These are phyloP conservation scores for Talaromyces wortmannii DNA, from an alignment of 495 filamentous ascomycete species.

Conservation along the genomic window DNA sequence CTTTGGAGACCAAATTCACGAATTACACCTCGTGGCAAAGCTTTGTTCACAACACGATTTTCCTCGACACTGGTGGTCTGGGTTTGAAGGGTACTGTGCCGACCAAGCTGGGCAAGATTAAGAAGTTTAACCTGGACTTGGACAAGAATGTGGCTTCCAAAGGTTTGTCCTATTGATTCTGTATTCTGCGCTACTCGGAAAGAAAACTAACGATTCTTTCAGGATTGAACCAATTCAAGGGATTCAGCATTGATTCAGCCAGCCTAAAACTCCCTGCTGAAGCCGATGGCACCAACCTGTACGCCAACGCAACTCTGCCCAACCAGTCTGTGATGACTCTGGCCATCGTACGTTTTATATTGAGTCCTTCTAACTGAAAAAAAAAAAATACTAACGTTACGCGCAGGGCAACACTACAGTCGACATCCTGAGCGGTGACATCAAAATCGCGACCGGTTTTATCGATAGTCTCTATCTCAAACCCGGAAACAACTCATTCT, in stretches of 20 bases:
- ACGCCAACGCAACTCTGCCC: conserved; percentile 27
- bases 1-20: conserved; percentile 26
- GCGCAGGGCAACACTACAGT: conserved; percentile 35
- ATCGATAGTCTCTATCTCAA: conserved; percentile 30
- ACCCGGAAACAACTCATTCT: conserved; percentile 38
- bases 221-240: conserved; percentile 33
- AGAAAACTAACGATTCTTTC: neutral
- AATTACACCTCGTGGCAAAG: conserved; percentile 29
- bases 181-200: neutral
- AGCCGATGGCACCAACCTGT: conserved; percentile 26
- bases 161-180: conserved; percentile 28
- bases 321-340: conserved; percentile 40
- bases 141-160: conserved; percentile 22
- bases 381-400: neutral
- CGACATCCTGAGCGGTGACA: conserved; percentile 27
- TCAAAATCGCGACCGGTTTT: conserved; percentile 31
- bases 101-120: conserved; percentile 19
- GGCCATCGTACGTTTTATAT: conserved; percentile 19
- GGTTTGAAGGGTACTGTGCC: conserved; percentile 1
- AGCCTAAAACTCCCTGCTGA: conserved; percentile 28
- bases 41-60: conserved; percentile 20
- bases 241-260: conserved; percentile 35
- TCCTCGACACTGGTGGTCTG: neutral
- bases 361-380: neutral
- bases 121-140: conserved; percentile 22